Conservation (phyloP, 345 rosid genomes). For the Eucalyptus pauciflora region DNA sequence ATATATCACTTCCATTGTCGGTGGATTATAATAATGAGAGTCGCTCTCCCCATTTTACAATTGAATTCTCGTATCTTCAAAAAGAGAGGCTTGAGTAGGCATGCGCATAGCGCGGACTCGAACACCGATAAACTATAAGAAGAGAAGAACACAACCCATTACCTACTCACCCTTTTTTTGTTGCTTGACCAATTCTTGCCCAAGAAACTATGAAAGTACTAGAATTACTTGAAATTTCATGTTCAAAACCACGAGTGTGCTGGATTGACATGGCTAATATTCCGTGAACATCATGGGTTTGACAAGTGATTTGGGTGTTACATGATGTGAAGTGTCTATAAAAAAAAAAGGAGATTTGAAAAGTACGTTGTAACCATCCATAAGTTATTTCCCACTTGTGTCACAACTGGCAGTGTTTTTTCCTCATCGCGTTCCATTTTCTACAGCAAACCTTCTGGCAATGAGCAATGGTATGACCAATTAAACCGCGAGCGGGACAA, state of each 20-base stretch:
- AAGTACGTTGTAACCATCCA: not conserved
- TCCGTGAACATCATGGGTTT: not conserved
- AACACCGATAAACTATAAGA: not conserved
- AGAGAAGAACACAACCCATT: not conserved
- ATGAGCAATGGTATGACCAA: not conserved
- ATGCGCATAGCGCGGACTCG: accelerated
- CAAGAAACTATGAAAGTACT: not conserved
- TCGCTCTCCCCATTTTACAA: not conserved
- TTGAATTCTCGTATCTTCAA: not conserved
- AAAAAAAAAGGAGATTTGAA: not conserved
- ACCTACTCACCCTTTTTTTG: not conserved
- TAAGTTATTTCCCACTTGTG: not conserved
- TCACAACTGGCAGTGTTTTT: not conserved
- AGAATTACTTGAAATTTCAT: not conserved
- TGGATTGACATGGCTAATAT: not conserved
- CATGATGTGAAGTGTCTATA: not conserved
- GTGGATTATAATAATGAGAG: not conserved
- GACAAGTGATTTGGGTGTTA: not conserved
- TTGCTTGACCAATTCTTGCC: not conserved
- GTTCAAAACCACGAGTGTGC: not conserved
- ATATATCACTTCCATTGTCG: not conserved
- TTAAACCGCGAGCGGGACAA: not conserved
- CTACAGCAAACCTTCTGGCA: not conserved
- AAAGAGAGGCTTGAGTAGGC: not conserved
- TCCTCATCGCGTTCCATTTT: not conserved